Base-by-base conservation (phyloP, 1,284 basidiomycete genomes). In the Amylostereum areolatum region DNA sequence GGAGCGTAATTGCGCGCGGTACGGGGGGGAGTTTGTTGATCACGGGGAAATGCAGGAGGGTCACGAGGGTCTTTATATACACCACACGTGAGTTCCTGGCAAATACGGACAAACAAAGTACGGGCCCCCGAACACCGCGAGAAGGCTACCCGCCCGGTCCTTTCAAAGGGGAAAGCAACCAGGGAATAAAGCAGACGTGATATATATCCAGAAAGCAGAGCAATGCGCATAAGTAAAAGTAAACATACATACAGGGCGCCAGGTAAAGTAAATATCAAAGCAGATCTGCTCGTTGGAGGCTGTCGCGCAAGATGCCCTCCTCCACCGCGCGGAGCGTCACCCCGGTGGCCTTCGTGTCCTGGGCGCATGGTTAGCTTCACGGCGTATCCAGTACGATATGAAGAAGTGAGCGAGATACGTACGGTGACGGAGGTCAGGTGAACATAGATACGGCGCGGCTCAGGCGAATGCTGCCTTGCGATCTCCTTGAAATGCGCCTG, bases 341-440 rank as follows among this genome's bases (percentile, higher is more conserved):
- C n/a, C 81, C 82, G 6, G 85, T 87, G 5, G 81, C 76, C 54
- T 74, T 72, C 1, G 82, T 86, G 55, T 87, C 84, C 84, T 86
- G 55, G 46, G 33, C 11, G 18, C 27, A 46, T 46, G 46, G 52
- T 45, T 28, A 50, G 44, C 18, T 12, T 24, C 48, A 45, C 50
- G 50, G 4, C 7, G 18, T 28, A 33, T 7, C 47, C 31, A 55
- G 42, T 44, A 57, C 49, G 39, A 39, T 24, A 10, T 24, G 6
- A 37, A 29, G 12, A 8, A 37, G 12, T 30, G 40, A 39, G 45
- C 46, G 36, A 46, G 5, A 40, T 28, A 70, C 78, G 57, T 57
- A 85, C 83, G 50, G 86, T 77, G 45, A 88, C 84, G 48, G 85
- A 84, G 33, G 86, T 89, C 42, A 85, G 72, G 68, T 89, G 82